These are phyloP conservation scores for Fusarium marasasianum DNA, from an alignment of 2,329 filamentous ascomycete species.

Conservation along the genomic window DNA sequence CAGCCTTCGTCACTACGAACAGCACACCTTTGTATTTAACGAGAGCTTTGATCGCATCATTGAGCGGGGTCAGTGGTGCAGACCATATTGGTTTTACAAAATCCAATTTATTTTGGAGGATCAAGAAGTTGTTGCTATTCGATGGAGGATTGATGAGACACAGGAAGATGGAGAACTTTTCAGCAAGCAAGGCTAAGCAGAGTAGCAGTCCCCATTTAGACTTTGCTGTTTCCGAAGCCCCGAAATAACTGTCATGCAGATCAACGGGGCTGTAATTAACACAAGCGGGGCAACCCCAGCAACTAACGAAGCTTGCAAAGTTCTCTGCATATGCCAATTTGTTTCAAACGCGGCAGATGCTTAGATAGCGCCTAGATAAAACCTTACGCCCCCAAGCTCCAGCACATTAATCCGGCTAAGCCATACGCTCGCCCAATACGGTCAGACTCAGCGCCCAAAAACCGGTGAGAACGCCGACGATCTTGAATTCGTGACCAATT, in stretches of 20 bases:
- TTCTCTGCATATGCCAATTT: background rate
- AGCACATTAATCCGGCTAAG: background rate
- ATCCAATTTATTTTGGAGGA: background rate
- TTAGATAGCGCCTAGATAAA: constrained; percentile 16
- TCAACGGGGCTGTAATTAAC: background rate
- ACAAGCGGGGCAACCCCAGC: background rate
- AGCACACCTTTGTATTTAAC: background rate
- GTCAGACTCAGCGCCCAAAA: background rate
- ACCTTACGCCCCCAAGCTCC: background rate
- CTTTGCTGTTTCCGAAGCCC: background rate
- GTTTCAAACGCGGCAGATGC: background rate
- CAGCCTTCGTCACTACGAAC: background rate
- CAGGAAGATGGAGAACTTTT: background rate
- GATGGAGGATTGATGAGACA: background rate
- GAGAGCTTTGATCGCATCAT: background rate
- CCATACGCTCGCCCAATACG: background rate
- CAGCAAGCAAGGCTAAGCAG: background rate
- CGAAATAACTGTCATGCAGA: background rate
- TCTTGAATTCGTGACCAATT: background rate
- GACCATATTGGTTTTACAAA: background rate
- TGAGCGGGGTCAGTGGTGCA: background rate
- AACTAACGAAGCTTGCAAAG: background rate
- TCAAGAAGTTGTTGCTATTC: background rate
- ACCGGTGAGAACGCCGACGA: background rate
- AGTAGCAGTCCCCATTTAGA: background rate